These are phyloP conservation scores for Neocatenulostroma microsporum DNA, from an alignment of 2,329 filamentous ascomycete species.

Conservation along the genomic window DNA sequence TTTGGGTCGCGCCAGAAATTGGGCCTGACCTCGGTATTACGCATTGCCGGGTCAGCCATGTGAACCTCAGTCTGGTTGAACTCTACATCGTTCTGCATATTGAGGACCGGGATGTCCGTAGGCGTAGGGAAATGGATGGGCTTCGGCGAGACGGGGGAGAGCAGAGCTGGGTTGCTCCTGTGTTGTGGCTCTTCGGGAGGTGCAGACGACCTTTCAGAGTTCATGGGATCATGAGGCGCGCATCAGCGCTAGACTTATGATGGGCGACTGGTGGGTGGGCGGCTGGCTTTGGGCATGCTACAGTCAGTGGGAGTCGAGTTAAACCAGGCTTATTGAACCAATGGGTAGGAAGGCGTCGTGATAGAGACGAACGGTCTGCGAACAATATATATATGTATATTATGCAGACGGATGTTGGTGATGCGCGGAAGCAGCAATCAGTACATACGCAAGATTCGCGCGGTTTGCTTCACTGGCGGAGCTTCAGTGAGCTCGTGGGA, in stretches of 20 bases:
- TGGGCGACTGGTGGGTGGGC: background rate
- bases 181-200: conserved; percentile 52
- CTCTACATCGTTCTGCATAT: conserved; percentile 63
- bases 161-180: conserved; percentile 49
- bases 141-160: conserved; percentile 64
- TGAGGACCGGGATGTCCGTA: conserved; percentile 60
- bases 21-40: conserved; percentile 27
- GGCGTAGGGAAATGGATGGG: conserved; percentile 61
- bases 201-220: conserved; percentile 17
- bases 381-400: no score
- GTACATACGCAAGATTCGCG: conserved; percentile 2
- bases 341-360: background rate
- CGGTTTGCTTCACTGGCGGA: no score
- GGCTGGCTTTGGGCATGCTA: conserved; percentile 5
- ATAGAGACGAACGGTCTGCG: no score
- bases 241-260: conserved; percentile 16
- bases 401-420: conserved; percentile 1
- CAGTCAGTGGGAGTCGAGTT: conserved; percentile 4
- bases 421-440: conserved; percentile 1
- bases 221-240: conserved; percentile 20
- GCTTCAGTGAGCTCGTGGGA: no score
- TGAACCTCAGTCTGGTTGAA: conserved; percentile 61
- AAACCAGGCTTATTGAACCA: background rate
- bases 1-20: conserved; percentile 27
- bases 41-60: conserved; percentile 33